phyloP scores from a whole-genome alignment of 2,329 filamentous ascomycete genomes.

The Sporothrix euskadiensis region DNA sequence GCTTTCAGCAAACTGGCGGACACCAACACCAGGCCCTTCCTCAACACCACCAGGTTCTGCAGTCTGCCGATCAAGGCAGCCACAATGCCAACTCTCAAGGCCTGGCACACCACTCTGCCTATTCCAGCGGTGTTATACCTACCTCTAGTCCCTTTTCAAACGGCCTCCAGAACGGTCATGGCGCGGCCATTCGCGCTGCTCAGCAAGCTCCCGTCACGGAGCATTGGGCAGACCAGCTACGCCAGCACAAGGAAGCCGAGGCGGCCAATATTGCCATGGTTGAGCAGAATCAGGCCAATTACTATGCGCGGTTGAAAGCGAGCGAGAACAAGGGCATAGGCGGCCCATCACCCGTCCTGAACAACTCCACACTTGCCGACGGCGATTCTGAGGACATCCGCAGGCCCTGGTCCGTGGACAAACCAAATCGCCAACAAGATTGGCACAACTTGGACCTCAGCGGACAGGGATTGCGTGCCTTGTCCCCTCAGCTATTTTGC shows the following conservation, averaged over 20 bases:
- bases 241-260: constrained; percentile 75
- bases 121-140: constrained; percentile 51
- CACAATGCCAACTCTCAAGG: constrained; percentile 57
- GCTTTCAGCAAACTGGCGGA: constrained; percentile 63
- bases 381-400: constrained; percentile 59
- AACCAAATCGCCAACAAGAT: constrained; percentile 71
- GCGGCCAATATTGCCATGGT: constrained; percentile 70
- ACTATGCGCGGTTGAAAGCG: constrained; percentile 71
- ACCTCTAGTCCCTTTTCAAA: constrained; percentile 12
- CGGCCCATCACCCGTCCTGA: constrained; percentile 53
- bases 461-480: constrained; percentile 86
- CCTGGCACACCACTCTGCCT: constrained; percentile 62
- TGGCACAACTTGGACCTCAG: constrained; percentile 95
- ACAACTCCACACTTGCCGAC: constrained; percentile 53
- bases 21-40: constrained; percentile 64
- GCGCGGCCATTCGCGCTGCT: constrained; percentile 37
- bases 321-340: constrained; percentile 67
- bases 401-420: constrained; percentile 61
- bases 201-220: constrained; percentile 54
- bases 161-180: constrained; percentile 53
- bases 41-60: constrained; percentile 62
- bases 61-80: constrained; percentile 56
- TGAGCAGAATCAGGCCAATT: constrained; percentile 64
- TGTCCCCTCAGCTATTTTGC: constrained; percentile 76
- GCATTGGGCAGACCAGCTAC: constrained; percentile 87